Evolutionary conservation across 208 protist species (phyloP).

Genomic region (Borovskyia barvae): DNA sequence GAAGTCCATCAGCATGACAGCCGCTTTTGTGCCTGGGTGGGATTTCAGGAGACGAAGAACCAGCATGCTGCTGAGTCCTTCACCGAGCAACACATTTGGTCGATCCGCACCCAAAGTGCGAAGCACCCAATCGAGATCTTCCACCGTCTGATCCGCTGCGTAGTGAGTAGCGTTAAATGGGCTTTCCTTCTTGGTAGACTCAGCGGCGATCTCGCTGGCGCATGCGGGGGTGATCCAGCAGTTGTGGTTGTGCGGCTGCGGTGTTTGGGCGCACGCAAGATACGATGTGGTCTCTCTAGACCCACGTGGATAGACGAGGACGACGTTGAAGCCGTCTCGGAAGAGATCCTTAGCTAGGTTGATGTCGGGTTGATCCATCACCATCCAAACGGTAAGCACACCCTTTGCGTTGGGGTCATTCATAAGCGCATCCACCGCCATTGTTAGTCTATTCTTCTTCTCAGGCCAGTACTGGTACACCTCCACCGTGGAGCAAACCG

Average conservation of each 20-base stretch:
- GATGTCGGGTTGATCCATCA: conserved; percentile 33
- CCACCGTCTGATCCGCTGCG: conserved; percentile 29
- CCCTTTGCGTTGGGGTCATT: conserved; percentile 2
- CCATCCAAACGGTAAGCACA: conserved; percentile 42
- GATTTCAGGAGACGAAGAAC: conserved; percentile 32
- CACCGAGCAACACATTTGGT: conserved; percentile 45
- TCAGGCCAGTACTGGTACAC: conserved; percentile 35
- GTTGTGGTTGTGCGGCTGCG: conserved; percentile 1
- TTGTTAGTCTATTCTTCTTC: conserved; percentile 22
- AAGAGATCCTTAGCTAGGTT: conserved; percentile 20
- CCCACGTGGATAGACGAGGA: conserved; percentile 53
- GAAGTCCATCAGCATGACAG: conserved; percentile 38
- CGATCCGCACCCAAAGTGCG: conserved; percentile 25
- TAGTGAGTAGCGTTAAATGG: conserved; percentile 31
- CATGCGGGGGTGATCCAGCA: conserved; percentile 42
- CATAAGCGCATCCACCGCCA: conserved; percentile 26
- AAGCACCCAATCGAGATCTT: conserved; percentile 43
- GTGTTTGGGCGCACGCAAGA: conserved; percentile 14
- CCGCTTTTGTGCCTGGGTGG: conserved; percentile 13
- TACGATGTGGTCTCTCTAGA: conserved; percentile 19
- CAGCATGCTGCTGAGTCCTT: conserved; percentile 42
- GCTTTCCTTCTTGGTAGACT: background rate
- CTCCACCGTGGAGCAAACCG: conserved; percentile 35
- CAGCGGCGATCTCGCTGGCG: conserved; percentile 22
- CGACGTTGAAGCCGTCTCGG: conserved; percentile 32